Base-by-base conservation (phyloP, 2,329 filamentous ascomycete genomes). In the Ascosphaera aggregata region DNA sequence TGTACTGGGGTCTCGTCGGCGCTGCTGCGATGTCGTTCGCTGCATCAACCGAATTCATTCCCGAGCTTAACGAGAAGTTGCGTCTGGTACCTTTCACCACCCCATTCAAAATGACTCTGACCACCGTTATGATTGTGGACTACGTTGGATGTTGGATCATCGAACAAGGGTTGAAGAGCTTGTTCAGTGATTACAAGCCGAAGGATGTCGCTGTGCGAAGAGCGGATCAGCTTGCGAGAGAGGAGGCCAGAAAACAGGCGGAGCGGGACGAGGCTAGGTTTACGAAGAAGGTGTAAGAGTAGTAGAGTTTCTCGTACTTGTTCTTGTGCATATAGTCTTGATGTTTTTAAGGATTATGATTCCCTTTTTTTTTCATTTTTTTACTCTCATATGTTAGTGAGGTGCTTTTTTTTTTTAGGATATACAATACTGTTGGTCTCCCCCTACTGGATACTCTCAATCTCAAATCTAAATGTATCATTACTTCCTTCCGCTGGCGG, bases 1-100 rank as follows among this genome's bases (percentile, higher is more conserved):
- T 98, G 89, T 98, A 89, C 64, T 98, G 80, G 67, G 89, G 89
- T 43, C 82, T 98, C 41, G 64, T 98, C 32, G 78, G 79, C 46
- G 86, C 94, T 13, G 81, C 82, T 0, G 82, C 67, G 34, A 80
- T 98, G 20, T 86, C 89, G 4, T 95, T 98, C 58, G 76, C 78
- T 36, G 94, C 86, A 61, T 86, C 85, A 4, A 91, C 86, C 1
- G 89, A 98, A 57, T 82, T 98, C 50, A 67, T 95, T 37, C 89
- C 89, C 2, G 89, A 95, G 54, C 74, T 98, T 58, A 98, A 95
- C 60, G 71, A 86, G 59, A 76, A 81, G 58, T 76, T 98, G 62
- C 82, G 79, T 52, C 73, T 98, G 1, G 89, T 98, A 3, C 81
- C 81, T 2, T 98, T 98, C 58, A 77, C 66, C 22, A 67, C 66